Percentiles rank a stretch among this genome's conserved stretches.
phyloP scores from a whole-genome alignment of 768 basidiomycete species.

The Podaxis sp. region DNA sequence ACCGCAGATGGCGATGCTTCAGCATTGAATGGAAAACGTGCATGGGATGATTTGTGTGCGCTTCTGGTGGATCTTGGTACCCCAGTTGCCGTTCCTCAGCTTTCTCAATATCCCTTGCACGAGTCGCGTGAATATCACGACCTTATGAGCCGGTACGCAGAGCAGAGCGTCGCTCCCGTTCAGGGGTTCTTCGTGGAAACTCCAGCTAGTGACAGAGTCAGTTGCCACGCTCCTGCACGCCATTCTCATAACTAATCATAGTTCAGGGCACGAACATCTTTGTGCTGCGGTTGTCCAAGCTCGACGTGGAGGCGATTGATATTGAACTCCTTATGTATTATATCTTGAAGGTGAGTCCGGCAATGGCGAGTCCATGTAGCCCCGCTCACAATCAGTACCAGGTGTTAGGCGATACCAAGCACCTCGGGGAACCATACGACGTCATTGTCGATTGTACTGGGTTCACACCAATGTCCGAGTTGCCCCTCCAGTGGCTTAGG shows the following conservation, averaged over 20 bases:
- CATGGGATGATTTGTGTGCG: constrained; percentile 81
- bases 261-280: constrained; percentile 52
- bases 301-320: constrained; percentile 80
- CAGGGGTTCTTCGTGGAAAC: constrained; percentile 66
- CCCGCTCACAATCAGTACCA: constrained; percentile 23
- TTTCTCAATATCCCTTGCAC: constrained; percentile 45
- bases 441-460: constrained; percentile 82
- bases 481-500: constrained; percentile 81
- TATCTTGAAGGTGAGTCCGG: constrained; percentile 60
- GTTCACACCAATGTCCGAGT: constrained; percentile 72
- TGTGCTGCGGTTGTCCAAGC: constrained; percentile 61
- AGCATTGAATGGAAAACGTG: constrained; percentile 67
- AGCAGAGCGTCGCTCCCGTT: constrained; percentile 61
- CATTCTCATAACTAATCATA: neutral
- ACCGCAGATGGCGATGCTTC: constrained; percentile 51
- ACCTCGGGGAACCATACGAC: constrained; percentile 57
- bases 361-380: neutral
- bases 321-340: constrained; percentile 77
- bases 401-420: constrained; percentile 51
- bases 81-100: constrained; percentile 63
- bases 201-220: constrained; percentile 40
- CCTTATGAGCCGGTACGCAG: constrained; percentile 62
- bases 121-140: constrained; percentile 68
- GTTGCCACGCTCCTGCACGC: constrained; percentile 13
- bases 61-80: constrained; percentile 78